Evolutionary conservation across 2,329 filamentous ascomycete genomes (phyloP).

Genomic region (Fusarium verticillioides): DNA sequence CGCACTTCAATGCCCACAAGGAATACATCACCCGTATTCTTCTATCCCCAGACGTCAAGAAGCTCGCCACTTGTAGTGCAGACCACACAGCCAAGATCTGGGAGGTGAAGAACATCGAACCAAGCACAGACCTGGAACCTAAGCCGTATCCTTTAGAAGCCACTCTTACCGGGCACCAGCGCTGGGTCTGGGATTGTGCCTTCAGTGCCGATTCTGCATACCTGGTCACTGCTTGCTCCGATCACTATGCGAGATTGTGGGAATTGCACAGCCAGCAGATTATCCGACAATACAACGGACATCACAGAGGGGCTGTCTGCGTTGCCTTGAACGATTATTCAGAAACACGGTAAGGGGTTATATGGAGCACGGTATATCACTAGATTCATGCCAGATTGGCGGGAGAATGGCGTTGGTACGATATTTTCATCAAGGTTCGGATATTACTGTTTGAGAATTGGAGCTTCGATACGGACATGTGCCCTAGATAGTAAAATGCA

Average conservation of each 20-base stretch:
- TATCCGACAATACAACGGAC: conserved; percentile 94
- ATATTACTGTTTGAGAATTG: conserved; percentile 11
- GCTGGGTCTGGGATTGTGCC: conserved; percentile 98
- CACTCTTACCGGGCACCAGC: conserved; percentile 88
- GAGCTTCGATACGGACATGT: conserved; percentile 3
- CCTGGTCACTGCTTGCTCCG: conserved; percentile 90
- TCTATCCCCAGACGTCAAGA: conserved; percentile 91
- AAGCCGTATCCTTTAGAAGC: conserved; percentile 83
- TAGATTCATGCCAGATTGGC: conserved; percentile 15
- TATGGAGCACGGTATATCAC: conserved; percentile 17
- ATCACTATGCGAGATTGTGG: conserved; percentile 94
- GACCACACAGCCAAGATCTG: conserved; percentile 97
- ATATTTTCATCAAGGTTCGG: conserved; percentile 27
- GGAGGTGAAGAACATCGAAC: conserved; percentile 81
- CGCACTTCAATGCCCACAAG: conserved; percentile 89
- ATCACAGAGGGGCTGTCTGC: conserved; percentile 91
- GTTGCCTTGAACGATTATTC: conserved; percentile 92
- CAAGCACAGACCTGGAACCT: conserved; percentile 54
- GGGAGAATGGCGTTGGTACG: conserved; percentile 41
- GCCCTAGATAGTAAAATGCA: neutral
- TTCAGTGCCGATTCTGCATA: conserved; percentile 95
- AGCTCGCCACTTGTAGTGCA: conserved; percentile 91
- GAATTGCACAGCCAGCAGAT: conserved; percentile 87
- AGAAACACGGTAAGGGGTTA: conserved; percentile 57
- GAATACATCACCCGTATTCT: conserved; percentile 94